Evolutionary conservation across 768 basidiomycete species (phyloP).

Genomic region (Serendipita indica): DNA sequence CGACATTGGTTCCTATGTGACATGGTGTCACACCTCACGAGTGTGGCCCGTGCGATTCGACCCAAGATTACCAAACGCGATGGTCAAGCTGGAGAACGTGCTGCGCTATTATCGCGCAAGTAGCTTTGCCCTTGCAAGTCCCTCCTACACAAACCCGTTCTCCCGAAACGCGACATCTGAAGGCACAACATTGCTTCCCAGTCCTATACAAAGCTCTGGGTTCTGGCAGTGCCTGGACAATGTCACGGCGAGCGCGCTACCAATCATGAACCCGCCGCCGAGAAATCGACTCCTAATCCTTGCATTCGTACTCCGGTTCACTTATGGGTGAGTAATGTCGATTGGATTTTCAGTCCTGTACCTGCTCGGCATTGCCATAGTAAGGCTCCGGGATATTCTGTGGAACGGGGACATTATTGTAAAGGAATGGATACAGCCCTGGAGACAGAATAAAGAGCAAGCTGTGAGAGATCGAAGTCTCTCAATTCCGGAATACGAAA

Average conservation of each 20-base stretch:
- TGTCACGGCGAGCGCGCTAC: not conserved
- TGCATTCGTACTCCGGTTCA: too few relatives aligned
- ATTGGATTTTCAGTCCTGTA: too few relatives aligned
- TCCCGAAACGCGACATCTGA: not conserved
- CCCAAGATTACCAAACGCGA: not conserved
- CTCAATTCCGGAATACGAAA: too few relatives aligned
- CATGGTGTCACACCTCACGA: not conserved
- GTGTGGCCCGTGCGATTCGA: not conserved
- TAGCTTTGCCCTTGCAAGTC: constrained; percentile 7
- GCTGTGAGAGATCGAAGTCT: too few relatives aligned
- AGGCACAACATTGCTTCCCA: not conserved
- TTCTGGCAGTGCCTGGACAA: not conserved
- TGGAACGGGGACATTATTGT: too few relatives aligned
- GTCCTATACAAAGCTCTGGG: not conserved
- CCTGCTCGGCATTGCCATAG: too few relatives aligned
- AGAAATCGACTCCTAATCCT: too few relatives aligned
- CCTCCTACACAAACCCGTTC: constrained; percentile 12
- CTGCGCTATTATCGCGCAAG: constrained; percentile 13
- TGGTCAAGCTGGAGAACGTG: constrained; percentile 4
- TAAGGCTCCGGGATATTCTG: too few relatives aligned
- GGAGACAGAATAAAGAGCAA: too few relatives aligned
- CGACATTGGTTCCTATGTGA: not conserved
- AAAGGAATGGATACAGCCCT: too few relatives aligned
- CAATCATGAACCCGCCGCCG: constrained; percentile 7
- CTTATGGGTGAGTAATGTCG: too few relatives aligned